phyloP scores from a whole-genome alignment of 169 alveolate species.

The Perkinsus chesapeaki region DNA sequence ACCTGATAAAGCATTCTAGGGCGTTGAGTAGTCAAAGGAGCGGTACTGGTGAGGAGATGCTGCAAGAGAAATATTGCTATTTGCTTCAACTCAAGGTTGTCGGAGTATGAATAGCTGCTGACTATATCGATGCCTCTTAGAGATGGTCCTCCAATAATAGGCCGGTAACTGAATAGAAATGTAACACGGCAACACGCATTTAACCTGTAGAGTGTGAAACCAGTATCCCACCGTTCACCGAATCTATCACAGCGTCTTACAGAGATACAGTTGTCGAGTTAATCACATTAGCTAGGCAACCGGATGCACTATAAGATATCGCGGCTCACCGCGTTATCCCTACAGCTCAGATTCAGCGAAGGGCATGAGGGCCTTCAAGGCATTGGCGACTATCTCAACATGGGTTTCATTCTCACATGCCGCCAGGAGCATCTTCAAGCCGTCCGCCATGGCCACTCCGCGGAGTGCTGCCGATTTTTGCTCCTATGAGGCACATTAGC shows the following conservation, averaged over 20 bases:
- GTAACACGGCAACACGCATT: neutral
- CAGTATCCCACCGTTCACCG: too few species aligned
- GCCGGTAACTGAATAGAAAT: neutral
- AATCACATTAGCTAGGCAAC: too few species aligned
- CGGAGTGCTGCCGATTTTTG: neutral
- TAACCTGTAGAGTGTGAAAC: too few species aligned
- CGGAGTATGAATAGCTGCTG: neutral
- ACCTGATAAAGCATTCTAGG: neutral
- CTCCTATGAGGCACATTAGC: neutral
- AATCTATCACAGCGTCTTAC: too few species aligned
- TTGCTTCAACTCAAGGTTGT: neutral
- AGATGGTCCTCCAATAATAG: neutral
- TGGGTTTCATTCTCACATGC: slow-evolving; percentile 39
- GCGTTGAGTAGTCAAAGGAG: neutral
- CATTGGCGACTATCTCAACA: slow-evolving; percentile 26
- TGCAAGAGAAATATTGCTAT: neutral
- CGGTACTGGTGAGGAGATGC: neutral
- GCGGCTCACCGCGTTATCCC: too few species aligned
- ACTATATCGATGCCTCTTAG: neutral
- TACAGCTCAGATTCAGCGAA: slow-evolving; percentile 32
- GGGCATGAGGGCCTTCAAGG: slow-evolving; percentile 37
- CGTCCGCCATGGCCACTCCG: neutral
- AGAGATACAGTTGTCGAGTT: too few species aligned
- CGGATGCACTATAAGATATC: too few species aligned
- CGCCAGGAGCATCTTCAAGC: slow-evolving; percentile 14